Conservation (phyloP, 768 basidiomycete species). For the Macrolepiota fuliginosa region DNA sequence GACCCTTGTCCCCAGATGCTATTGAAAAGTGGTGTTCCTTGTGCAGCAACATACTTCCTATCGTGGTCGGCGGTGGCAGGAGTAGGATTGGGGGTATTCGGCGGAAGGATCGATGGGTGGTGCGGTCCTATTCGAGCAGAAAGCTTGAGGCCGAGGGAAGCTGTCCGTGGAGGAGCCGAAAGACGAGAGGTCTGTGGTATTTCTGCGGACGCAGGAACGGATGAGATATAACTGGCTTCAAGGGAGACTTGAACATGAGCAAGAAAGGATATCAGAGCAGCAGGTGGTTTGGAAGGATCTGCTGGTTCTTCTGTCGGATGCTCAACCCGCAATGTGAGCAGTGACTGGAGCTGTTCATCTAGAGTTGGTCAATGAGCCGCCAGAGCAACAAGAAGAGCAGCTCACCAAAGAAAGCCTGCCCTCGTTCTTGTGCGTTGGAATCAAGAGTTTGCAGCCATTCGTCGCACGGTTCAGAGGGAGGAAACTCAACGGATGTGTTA, state of each 20-base stretch:
- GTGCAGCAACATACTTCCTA: conserved; percentile 70
- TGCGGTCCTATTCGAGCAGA: conserved; percentile 32
- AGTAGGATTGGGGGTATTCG: conserved; percentile 81
- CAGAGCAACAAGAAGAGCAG: conserved; percentile 15
- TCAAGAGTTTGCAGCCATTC: conserved; percentile 55
- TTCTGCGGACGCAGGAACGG: conserved; percentile 32
- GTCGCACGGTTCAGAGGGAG: conserved; percentile 41
- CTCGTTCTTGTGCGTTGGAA: conserved; percentile 45
- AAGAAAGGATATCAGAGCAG: conserved; percentile 55
- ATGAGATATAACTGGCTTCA: conserved; percentile 78
- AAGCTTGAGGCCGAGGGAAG: conserved; percentile 36
- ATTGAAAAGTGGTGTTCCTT: conserved; percentile 71
- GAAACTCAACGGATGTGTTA: conserved; percentile 60
- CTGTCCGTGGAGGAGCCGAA: conserved; percentile 53
- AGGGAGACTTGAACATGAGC: conserved; percentile 73
- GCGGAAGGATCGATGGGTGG: conserved; percentile 74
- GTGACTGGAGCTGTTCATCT: conserved; percentile 57
- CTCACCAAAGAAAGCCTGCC: conserved; percentile 76
- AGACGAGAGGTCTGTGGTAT: conserved; percentile 36
- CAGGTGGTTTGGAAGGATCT: conserved; percentile 39
- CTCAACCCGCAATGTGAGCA: conserved; percentile 55
- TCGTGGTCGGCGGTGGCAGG: conserved; percentile 74
- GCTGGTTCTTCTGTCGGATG: conserved; percentile 44
- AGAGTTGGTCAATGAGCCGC: conserved; percentile 22
- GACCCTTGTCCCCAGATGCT: conserved; percentile 72